A percentile compares a stretch with the other conserved stretches of the same genome.
These are phyloP conservation scores for Microbotryum lychnidis-dioicae DNA, from an alignment of 1,284 basidiomycete species.

Conservation along the genomic window DNA sequence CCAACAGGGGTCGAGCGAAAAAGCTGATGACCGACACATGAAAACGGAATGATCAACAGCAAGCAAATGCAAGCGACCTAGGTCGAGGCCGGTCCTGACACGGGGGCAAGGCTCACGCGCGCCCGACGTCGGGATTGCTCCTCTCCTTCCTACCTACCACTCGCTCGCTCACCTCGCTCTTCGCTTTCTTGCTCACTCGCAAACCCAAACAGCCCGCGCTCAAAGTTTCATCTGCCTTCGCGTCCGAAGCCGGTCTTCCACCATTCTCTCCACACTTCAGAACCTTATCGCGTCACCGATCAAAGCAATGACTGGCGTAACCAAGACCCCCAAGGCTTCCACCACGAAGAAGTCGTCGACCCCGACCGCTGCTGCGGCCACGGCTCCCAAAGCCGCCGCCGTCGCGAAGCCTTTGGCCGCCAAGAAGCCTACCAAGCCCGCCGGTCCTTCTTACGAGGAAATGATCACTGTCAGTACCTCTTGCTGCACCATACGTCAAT, in stretches of 20 bases:
- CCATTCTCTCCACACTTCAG: neutral
- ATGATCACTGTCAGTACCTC: constrained; percentile 9
- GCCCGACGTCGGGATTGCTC: no score
- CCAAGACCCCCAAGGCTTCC: neutral
- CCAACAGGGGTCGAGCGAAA: no score
- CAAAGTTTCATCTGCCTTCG: neutral
- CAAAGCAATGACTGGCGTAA: neutral
- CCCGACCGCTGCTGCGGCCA: neutral
- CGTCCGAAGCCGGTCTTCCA: neutral
- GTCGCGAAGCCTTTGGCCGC: neutral
- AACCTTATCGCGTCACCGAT: neutral
- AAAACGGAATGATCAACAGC: no score
- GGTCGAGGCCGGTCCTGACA: no score
- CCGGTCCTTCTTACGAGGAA: constrained; percentile 7
- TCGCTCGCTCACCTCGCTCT: no score
- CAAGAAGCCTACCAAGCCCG: constrained; percentile 1
- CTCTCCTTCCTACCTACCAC: no score
- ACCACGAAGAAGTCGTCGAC: constrained; percentile 1
- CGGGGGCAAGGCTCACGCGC: no score
- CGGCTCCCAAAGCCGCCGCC: neutral
- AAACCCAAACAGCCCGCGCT: no score
- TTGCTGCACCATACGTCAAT: no score
- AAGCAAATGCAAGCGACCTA: no score
- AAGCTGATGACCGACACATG: no score
- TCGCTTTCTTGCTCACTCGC: no score